phyloP scores from a whole-genome alignment of 176 grass and related monocot species.

The Lolium perenne region DNA sequence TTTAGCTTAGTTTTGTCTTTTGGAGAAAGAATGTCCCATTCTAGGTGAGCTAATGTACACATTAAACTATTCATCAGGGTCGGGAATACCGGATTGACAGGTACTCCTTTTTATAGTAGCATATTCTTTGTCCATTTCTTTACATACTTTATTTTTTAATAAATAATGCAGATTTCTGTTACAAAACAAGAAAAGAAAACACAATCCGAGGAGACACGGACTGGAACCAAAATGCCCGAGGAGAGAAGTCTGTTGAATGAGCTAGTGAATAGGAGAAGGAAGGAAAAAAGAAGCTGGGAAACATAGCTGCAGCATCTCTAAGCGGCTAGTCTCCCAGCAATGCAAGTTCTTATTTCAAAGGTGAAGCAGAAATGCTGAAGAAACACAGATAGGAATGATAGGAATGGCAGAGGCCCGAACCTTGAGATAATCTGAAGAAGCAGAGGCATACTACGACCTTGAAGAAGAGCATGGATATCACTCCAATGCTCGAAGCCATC shows the following conservation, averaged over 20 bases:
- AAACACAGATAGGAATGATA: neutral
- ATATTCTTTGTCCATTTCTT: slow-evolving; percentile 23
- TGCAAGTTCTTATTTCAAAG: neutral
- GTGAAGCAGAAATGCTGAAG: neutral
- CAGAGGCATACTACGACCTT: slow-evolving; percentile 49
- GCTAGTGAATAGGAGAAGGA: neutral
- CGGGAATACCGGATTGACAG: slow-evolving; percentile 29
- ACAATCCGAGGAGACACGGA: neutral
- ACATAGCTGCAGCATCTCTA: slow-evolving; percentile 20
- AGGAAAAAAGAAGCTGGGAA: slow-evolving; percentile 10
- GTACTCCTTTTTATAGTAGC: slow-evolving; percentile 8
- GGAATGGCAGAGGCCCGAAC: neutral
- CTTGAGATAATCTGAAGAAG: slow-evolving; percentile 45
- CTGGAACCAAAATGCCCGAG: neutral
- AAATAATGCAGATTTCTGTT: neutral
- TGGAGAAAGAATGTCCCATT: slow-evolving; percentile 9
- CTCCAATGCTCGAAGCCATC: slow-evolving; percentile 45
- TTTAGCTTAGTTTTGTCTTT: neutral
- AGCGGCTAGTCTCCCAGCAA: neutral
- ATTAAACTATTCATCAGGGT: slow-evolving; percentile 28
- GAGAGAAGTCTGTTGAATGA: neutral
- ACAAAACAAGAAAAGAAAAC: neutral
- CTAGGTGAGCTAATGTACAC: slow-evolving; percentile 10
- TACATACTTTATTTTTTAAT: slow-evolving; percentile 23
- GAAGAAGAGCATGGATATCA: neutral